phyloP scores from a whole-genome alignment of 2,329 filamentous ascomycete species.

The Phaeosphaeriaceae sp. region DNA sequence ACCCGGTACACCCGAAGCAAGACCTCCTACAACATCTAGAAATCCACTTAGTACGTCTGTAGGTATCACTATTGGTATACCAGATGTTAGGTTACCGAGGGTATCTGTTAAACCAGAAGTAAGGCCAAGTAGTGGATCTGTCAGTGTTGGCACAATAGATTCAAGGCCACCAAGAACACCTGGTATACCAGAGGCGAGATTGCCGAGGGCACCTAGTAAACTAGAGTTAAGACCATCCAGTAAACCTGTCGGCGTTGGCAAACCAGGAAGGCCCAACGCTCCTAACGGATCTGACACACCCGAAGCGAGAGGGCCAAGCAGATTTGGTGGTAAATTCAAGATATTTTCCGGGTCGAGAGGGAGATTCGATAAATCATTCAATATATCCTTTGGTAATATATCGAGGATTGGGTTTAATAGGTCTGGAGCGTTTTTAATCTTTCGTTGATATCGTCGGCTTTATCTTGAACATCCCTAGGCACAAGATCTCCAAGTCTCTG shows the following conservation, averaged over 20 bases:
- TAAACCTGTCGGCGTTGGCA: too few species aligned
- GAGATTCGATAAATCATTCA: not conserved
- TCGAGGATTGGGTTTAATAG: not conserved
- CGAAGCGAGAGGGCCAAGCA: not conserved
- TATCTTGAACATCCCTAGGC: slow-evolving; percentile 12
- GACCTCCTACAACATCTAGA: not conserved
- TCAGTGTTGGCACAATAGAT: too few species aligned
- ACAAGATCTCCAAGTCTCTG: slow-evolving; percentile 9
- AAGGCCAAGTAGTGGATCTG: too few species aligned
- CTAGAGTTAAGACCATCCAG: too few species aligned
- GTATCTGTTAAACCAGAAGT: too few species aligned
- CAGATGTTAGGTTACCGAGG: too few species aligned
- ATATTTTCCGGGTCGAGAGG: not conserved
- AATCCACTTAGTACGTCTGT: not conserved
- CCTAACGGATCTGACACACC: too few species aligned
- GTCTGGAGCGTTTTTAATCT: slow-evolving; percentile 10
- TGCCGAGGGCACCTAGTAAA: too few species aligned
- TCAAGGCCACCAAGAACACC: too few species aligned
- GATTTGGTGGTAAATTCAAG: not conserved
- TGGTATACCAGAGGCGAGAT: too few species aligned
- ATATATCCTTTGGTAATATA: not conserved
- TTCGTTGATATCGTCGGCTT: slow-evolving; percentile 16
- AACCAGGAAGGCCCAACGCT: too few species aligned
- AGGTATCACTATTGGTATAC: not conserved
- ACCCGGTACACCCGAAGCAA: not conserved